These are phyloP conservation scores for Phytophthora aleatoria DNA, from an alignment of 352 stramenopile genomes.

Conservation along the genomic window DNA sequence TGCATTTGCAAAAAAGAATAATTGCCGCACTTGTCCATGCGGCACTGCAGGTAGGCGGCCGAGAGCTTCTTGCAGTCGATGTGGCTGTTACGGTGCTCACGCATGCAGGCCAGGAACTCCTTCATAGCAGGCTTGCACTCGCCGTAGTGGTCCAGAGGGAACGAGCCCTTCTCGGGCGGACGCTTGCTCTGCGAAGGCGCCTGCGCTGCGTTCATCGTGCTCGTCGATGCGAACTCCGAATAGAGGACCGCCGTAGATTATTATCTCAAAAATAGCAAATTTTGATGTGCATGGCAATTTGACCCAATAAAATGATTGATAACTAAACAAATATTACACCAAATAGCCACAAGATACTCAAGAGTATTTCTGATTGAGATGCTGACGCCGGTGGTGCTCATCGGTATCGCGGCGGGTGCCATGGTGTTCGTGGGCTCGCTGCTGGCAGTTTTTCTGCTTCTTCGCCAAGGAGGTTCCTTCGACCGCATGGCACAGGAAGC, in stretches of 20 bases:
- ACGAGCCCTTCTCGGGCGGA: slow-evolving; percentile 90
- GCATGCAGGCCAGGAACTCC: slow-evolving; percentile 87
- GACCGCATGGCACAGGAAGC: slow-evolving; percentile 85
- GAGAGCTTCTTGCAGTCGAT: slow-evolving; percentile 92
- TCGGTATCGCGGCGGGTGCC: slow-evolving; percentile 81
- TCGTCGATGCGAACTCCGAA: neutral
- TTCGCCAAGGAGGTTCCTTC: slow-evolving; percentile 86
- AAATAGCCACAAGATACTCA: slow-evolving; percentile 17
- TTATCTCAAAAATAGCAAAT: slow-evolving; percentile 11
- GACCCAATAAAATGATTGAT: neutral
- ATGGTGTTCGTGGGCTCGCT: slow-evolving; percentile 87
- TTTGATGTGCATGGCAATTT: neutral
- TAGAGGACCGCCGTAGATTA: slow-evolving; percentile 5
- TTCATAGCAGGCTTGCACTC: slow-evolving; percentile 91
- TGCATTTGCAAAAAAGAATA: neutral
- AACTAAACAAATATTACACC: slow-evolving; percentile 1
- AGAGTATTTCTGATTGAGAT: slow-evolving; percentile 28
- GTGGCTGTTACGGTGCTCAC: slow-evolving; percentile 79
- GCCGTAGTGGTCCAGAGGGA: slow-evolving; percentile 90
- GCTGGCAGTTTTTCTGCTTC: slow-evolving; percentile 82
- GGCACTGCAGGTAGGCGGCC: slow-evolving; percentile 87
- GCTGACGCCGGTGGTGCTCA: slow-evolving; percentile 57
- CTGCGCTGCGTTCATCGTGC: slow-evolving; percentile 79
- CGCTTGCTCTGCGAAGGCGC: slow-evolving; percentile 73
- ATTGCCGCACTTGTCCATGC: slow-evolving; percentile 85